phyloP scores from a whole-genome alignment of 2,329 filamentous ascomycete species.

The Colletotrichum horii region DNA sequence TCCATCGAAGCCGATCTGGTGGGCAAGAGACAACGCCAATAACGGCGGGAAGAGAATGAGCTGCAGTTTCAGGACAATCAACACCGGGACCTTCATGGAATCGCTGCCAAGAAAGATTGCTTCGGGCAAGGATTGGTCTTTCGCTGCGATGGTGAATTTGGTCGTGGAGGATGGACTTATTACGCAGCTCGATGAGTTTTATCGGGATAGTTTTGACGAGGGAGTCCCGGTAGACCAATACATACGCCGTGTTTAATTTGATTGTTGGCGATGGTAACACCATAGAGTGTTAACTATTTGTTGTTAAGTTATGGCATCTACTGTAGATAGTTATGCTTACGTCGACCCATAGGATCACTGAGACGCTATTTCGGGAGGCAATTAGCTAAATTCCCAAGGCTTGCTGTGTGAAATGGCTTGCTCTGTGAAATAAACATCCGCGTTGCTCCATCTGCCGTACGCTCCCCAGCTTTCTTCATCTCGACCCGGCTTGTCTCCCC shows the following conservation, averaged over 20 bases:
- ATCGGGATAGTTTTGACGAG: not conserved
- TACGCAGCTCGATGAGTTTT: not conserved
- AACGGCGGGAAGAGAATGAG: not conserved
- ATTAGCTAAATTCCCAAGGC: rapidly evolving
- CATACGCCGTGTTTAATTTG: not conserved
- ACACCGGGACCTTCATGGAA: not conserved
- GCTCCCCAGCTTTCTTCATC: not conserved
- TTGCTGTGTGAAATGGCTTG: not conserved
- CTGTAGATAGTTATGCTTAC: too few species aligned
- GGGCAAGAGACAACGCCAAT: not conserved
- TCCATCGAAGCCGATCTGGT: not conserved
- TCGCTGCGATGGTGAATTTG: not conserved
- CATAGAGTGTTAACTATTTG: too few species aligned
- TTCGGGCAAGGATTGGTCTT: not conserved
- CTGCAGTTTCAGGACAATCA: not conserved
- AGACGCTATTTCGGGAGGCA: rapidly evolving
- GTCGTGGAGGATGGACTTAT: not conserved
- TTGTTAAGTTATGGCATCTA: too few species aligned
- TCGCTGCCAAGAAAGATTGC: not conserved
- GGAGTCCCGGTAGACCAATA: not conserved
- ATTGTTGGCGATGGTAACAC: too few species aligned
- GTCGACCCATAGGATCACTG: too few species aligned
- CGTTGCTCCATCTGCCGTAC: not conserved
- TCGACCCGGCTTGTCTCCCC: rapidly evolving
- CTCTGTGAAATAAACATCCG: not conserved